A percentile compares a stretch with the other conserved stretches of the same genome.
Conservation (phyloP, 2,329 filamentous ascomycete genomes). For the Penicillium corylophilum region DNA sequence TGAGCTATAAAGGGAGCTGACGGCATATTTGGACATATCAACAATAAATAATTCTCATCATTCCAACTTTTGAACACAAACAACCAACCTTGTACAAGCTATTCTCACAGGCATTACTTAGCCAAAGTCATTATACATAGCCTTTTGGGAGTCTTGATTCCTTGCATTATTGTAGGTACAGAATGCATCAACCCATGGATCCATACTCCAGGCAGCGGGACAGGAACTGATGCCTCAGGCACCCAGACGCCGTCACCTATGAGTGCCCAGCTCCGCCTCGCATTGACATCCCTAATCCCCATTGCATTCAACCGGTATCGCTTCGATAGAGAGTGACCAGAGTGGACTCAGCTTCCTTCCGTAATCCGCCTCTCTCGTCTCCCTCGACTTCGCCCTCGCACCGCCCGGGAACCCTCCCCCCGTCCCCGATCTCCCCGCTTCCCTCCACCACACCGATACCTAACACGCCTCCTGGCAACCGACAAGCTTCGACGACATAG, state of each 20-base stretch:
- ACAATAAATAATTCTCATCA: background rate
- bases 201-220: background rate
- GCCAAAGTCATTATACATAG: background rate
- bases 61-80: background rate
- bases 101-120: background rate
- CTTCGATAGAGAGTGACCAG: background rate
- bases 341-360: background rate
- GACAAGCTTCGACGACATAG: background rate
- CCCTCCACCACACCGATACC: slow-evolving; percentile 15
- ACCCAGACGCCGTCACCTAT: background rate
- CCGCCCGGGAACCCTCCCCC: background rate
- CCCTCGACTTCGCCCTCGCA: background rate
- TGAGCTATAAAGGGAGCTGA: background rate
- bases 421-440: slow-evolving; percentile 18
- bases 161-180: background rate
- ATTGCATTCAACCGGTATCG: background rate
- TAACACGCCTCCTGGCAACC: slow-evolving; percentile 4
- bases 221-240: slow-evolving; percentile 3
- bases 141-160: background rate
- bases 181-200: background rate
- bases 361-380: background rate
- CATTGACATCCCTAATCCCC: background rate
- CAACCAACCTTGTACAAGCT: background rate
- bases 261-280: slow-evolving; percentile 7
- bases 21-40: background rate